A percentile compares a stretch with the other conserved stretches of the same genome.
Evolutionary conservation across 176 grass and related monocot genomes (phyloP).

Genomic region (Chloris gayana): DNA sequence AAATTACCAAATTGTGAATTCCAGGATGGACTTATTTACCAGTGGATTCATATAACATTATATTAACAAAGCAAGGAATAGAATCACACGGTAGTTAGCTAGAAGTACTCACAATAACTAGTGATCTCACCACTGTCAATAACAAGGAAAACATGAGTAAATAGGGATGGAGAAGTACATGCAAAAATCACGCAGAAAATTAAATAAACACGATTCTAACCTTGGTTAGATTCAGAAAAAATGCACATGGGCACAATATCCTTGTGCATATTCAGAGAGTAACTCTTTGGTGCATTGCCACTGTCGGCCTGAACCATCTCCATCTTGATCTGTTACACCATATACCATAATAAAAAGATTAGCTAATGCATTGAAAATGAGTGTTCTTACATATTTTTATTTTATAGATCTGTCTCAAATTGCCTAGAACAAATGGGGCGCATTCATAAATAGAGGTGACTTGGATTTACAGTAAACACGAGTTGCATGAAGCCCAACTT

Average conservation of each 20-base stretch:
- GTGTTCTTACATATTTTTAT: background rate
- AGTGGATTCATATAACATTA: background rate
- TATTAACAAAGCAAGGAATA: too few species aligned
- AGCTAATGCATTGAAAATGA: background rate
- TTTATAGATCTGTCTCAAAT: background rate
- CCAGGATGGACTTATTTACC: background rate
- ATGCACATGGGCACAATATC: constrained; percentile 84
- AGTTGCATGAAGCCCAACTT: too few species aligned
- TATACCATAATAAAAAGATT: constrained; percentile 20
- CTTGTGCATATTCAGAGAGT: constrained; percentile 80
- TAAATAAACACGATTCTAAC: constrained; percentile 25
- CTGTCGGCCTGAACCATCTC: constrained; percentile 71
- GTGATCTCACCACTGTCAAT: background rate
- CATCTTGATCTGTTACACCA: constrained; percentile 76
- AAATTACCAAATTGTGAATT: background rate
- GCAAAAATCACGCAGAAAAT: background rate
- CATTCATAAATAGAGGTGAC: background rate
- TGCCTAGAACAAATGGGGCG: background rate
- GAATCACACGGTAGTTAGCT: background rate
- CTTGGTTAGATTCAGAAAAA: constrained; percentile 82
- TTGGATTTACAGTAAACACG: background rate
- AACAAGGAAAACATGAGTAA: background rate
- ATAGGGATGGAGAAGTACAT: background rate
- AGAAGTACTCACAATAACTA: background rate
- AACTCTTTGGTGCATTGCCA: constrained; percentile 76